Conservation (phyloP, 257 asterid genomes). For the Voacanga thouarsii region DNA sequence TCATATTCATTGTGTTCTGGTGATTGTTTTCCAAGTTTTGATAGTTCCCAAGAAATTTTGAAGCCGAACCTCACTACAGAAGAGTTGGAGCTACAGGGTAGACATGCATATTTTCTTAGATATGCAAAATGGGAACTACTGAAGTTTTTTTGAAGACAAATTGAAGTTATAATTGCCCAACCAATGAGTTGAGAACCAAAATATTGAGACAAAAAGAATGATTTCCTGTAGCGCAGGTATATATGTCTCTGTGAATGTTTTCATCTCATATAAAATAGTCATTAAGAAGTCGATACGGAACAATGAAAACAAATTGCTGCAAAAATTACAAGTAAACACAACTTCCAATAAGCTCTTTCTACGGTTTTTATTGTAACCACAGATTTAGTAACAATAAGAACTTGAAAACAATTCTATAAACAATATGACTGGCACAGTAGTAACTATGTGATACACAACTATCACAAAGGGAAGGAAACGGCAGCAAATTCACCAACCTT, state of each 20-base stretch:
- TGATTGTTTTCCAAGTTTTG: slow-evolving; percentile 26
- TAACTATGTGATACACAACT: slow-evolving; percentile 11
- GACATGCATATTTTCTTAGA: slow-evolving; percentile 2
- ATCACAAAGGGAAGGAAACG: slow-evolving; percentile 14
- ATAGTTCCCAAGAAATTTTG: slow-evolving; percentile 28
- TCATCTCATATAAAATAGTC: slow-evolving; percentile 7
- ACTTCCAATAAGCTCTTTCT: slow-evolving; percentile 5
- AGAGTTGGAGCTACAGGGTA: not conserved
- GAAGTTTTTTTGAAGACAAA: not conserved
- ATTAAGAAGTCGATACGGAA: not conserved
- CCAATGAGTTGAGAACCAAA: not conserved
- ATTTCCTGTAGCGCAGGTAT: not conserved
- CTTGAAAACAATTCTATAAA: slow-evolving; percentile 34
- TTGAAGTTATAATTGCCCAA: not conserved
- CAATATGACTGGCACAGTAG: slow-evolving; percentile 19
- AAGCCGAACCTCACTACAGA: slow-evolving; percentile 10
- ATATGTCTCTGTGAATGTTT: not conserved
- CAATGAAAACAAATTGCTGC: slow-evolving; percentile 7
- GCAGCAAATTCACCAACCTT: slow-evolving; percentile 9
- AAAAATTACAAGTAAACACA: slow-evolving; percentile 9
- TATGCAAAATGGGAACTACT: not conserved
- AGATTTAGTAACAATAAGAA: slow-evolving; percentile 16
- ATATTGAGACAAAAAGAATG: not conserved
- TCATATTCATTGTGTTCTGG: slow-evolving; percentile 33
- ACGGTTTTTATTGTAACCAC: slow-evolving; percentile 18